Base-by-base conservation (phyloP, 2,329 filamentous ascomycete genomes). In the Davidsoniella virescens region DNA sequence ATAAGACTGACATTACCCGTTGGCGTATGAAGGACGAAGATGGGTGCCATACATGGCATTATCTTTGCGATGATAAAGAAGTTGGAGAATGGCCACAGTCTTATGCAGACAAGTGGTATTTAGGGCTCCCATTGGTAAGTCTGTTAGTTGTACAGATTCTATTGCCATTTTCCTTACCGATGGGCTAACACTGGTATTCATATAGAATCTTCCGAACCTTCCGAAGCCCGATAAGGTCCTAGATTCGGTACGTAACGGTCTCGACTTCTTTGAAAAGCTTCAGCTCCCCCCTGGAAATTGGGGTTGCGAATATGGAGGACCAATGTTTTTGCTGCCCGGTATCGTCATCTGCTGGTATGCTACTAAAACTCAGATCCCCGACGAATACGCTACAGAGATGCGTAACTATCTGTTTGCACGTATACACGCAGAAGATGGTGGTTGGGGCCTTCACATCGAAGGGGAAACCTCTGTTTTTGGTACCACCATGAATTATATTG, bases 301-400 rank as follows among this genome's bases (percentile, higher is more conserved):
- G 92, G 92, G 74, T 4, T 96, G 90, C 67, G 92, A 98, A 63
- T 98, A 98, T 67, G 92, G 92, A 50, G 92, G 92, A 0, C 92
- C 92, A 3, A 90, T 95, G 85, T 98, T 98, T 61, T 75, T 96
- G 38, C 71, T 96, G 1, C 87, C 90, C 0, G 86, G 90, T 42
- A 63, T 94, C 18, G 78, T 95, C 54, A 78, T 94, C 57, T 75
- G 84, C 25, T 93, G 86, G 79, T 88, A 94, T 62, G 83, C 83
- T 48, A 96, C 88, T 55, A 80, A 88, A 61, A 94, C 87, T 48
- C 83, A 84, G 3, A 85, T 98, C 52, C 80, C 87, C 1, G 76
- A 78, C 54, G 78, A 84, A 52, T 82, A 87, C 62, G 80, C 82
- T 18, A 86, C 79, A 42, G 92, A 94, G 64, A 93, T 98, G 61